phyloP scores from a whole-genome alignment of 306 rosid genomes.

The Spatholobus suberectus region DNA sequence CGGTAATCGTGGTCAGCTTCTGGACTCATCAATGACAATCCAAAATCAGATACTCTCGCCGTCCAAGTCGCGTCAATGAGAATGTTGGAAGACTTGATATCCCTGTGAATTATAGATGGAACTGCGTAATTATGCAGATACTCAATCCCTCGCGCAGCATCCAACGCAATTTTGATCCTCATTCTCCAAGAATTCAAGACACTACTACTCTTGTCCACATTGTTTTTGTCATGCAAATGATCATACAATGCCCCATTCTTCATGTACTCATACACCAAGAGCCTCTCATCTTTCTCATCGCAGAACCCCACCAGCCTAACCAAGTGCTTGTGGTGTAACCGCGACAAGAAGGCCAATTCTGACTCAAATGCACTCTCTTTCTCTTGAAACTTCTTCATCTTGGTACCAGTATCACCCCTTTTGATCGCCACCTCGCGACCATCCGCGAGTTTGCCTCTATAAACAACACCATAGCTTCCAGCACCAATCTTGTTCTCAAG shows the following conservation, averaged over 20 bases:
- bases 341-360: constrained; percentile 86
- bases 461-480: constrained; percentile 95
- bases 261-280: constrained; percentile 92
- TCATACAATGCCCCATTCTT: constrained; percentile 92
- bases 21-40: constrained; percentile 84
- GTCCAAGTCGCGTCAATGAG: constrained; percentile 80
- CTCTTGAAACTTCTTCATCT: constrained; percentile 84
- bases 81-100: constrained; percentile 91
- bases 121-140: constrained; percentile 95
- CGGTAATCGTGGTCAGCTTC: constrained; percentile 58
- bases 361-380: constrained; percentile 94
- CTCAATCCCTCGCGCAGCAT: constrained; percentile 93
- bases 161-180: constrained; percentile 90
- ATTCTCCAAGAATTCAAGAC: constrained; percentile 79
- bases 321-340: constrained; percentile 92
- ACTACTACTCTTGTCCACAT: constrained; percentile 64
- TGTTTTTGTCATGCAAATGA: constrained; percentile 82
- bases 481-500: constrained; percentile 81
- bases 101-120: constrained; percentile 91
- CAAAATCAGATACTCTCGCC: constrained; percentile 91
- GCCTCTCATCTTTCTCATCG: constrained; percentile 86
- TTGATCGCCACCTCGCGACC: constrained; percentile 93
- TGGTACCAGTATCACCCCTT: constrained; percentile 70
- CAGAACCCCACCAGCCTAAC: constrained; percentile 93
- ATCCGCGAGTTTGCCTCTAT: constrained; percentile 72